A percentile compares a stretch with the other conserved stretches of the same genome.
These are phyloP conservation scores for Allomyces macrogynus DNA, from an alignment of 192 early-diverging fungal genomes.

Conservation along the genomic window DNA sequence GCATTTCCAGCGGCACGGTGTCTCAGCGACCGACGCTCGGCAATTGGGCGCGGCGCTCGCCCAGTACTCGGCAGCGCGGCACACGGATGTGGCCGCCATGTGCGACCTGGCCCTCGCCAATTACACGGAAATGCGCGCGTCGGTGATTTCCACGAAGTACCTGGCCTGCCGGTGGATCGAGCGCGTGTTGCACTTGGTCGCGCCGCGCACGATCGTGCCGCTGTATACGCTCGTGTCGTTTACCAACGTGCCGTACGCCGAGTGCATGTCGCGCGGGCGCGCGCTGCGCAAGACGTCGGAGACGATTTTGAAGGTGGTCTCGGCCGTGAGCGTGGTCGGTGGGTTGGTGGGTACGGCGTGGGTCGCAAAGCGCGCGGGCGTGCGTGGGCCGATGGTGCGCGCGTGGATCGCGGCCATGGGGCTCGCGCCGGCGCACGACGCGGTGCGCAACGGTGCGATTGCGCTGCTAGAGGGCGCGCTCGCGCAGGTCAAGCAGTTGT, in stretches of 20 bases:
- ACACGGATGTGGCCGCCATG: conserved; percentile 63
- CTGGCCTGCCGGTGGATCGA: conserved; percentile 60
- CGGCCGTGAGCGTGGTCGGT: no score
- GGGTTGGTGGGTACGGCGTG: no score
- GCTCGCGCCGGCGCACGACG: no score
- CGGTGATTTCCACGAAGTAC: conserved; percentile 52
- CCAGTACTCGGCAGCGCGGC: conserved; percentile 45
- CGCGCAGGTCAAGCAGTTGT: no score
- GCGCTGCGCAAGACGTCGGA: not conserved
- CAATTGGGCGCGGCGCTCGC: conserved; percentile 37
- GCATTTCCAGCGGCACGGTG: conserved; percentile 29
- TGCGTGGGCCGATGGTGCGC: no score
- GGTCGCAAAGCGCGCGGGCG: no score
- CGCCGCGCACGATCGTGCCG: conserved; percentile 58
- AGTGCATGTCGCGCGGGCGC: conserved; percentile 13
- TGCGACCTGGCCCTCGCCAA: conserved; percentile 86
- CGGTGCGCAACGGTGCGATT: no score
- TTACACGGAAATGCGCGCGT: conserved; percentile 82
- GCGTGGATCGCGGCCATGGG: no score
- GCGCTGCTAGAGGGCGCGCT: no score
- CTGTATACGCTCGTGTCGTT: conserved; percentile 96
- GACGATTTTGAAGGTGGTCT: no score
- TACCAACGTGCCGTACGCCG: conserved; percentile 64
- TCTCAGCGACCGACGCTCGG: conserved; percentile 8
- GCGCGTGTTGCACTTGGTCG: conserved; percentile 41